Conservation (phyloP, 2,329 filamentous ascomycete species). For the Botrytis byssoidea region DNA sequence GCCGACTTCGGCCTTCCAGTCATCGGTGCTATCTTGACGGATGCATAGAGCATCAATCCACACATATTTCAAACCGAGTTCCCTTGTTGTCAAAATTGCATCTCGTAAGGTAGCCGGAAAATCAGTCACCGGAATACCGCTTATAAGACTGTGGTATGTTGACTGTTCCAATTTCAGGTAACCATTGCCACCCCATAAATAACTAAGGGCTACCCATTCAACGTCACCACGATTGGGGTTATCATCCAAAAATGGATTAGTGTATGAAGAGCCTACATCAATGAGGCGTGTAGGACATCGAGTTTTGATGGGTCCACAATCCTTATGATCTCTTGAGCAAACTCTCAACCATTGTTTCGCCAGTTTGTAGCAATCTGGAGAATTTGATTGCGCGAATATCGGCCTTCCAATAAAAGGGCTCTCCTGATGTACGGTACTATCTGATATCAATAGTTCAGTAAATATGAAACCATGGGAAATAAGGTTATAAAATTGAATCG, state of each 20-base stretch:
- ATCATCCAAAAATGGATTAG: slow-evolving; percentile 10
- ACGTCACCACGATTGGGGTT: slow-evolving; percentile 3
- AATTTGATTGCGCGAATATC: slow-evolving; percentile 7
- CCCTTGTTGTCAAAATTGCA: slow-evolving; percentile 4
- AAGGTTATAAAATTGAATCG: neutral
- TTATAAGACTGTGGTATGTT: slow-evolving; percentile 12
- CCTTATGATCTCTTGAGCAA: slow-evolving; percentile 12
- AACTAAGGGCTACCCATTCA: slow-evolving; percentile 16
- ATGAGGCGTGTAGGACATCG: slow-evolving; percentile 19
- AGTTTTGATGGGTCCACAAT: slow-evolving; percentile 13
- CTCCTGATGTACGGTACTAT: neutral
- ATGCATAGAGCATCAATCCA: slow-evolving; percentile 21
- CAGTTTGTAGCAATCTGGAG: slow-evolving; percentile 13
- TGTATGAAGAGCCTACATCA: slow-evolving; percentile 4
- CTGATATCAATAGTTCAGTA: neutral
- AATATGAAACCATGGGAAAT: neutral
- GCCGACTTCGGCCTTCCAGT: slow-evolving; percentile 12
- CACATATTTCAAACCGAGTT: slow-evolving; percentile 13
- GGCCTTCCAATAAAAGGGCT: slow-evolving; percentile 16
- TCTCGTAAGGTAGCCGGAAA: slow-evolving; percentile 16
- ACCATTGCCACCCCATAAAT: slow-evolving; percentile 15
- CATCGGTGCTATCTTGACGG: slow-evolving; percentile 18
- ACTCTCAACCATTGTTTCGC: slow-evolving; percentile 15
- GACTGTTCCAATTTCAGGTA: slow-evolving; percentile 3
- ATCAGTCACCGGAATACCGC: slow-evolving; percentile 1